These are phyloP conservation scores for Mycena galericulata DNA, from an alignment of 768 basidiomycete species.

Conservation along the genomic window DNA sequence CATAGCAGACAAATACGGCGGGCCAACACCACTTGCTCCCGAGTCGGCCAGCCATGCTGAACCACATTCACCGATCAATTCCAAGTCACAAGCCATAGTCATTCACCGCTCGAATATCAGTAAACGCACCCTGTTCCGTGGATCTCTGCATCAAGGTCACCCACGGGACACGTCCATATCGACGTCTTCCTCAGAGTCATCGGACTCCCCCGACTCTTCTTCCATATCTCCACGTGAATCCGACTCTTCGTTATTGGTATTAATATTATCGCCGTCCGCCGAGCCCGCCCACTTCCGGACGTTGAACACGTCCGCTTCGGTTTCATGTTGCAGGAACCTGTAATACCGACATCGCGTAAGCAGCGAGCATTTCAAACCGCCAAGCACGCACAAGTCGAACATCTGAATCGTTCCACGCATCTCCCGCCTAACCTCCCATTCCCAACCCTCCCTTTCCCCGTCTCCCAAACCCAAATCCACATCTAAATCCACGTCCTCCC, in stretches of 20 bases:
- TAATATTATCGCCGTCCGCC: too few species aligned
- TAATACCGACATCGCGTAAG: background rate
- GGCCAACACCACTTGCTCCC: too few species aligned
- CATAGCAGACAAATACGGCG: too few species aligned
- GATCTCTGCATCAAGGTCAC: too few species aligned
- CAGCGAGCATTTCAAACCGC: too few species aligned
- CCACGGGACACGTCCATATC: constrained; percentile 2
- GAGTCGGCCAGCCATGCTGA: too few species aligned
- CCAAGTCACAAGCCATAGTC: too few species aligned
- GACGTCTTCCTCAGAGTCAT: background rate
- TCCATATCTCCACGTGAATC: background rate
- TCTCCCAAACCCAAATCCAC: too few species aligned
- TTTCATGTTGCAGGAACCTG: constrained; percentile 15
- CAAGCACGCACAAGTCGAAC: constrained; percentile 26
- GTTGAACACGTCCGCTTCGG: constrained; percentile 14
- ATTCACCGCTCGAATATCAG: too few species aligned
- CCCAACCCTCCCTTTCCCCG: background rate
- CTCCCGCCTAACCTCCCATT: background rate
- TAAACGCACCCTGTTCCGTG: too few species aligned
- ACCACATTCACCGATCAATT: too few species aligned
- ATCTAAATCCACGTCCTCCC: constrained; percentile 24
- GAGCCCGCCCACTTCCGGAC: background rate
- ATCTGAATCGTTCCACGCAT: constrained; percentile 11
- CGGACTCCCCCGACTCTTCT: background rate
- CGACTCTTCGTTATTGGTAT: background rate